Evolutionary conservation across 2,329 filamentous ascomycete genomes (phyloP).

Genomic region (Exophiala bonariae): DNA sequence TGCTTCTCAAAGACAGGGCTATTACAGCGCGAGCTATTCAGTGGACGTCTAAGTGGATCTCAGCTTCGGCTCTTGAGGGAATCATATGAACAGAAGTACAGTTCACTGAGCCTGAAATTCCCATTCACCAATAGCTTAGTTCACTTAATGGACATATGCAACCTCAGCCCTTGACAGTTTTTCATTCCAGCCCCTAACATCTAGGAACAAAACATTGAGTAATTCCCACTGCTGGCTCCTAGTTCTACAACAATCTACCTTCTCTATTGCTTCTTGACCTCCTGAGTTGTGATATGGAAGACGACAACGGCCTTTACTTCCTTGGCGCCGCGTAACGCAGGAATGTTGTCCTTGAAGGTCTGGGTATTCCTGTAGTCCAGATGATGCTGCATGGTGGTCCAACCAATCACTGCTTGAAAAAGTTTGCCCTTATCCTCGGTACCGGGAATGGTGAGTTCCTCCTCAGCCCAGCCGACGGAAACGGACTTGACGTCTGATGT

Average conservation of each 20-base stretch:
- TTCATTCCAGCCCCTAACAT: too few species aligned
- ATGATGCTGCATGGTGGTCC: slow-evolving; percentile 42
- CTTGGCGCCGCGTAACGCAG: slow-evolving; percentile 22
- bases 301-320: slow-evolving; percentile 25
- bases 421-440: slow-evolving; percentile 31
- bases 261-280: slow-evolving; percentile 4
- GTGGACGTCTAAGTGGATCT: too few species aligned
- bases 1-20: too few species aligned
- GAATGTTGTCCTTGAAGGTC: slow-evolving; percentile 37
- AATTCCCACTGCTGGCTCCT: too few species aligned
- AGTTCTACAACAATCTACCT: background rate
- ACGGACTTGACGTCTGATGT: slow-evolving; percentile 23
- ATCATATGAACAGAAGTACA: too few species aligned
- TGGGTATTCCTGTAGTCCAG: slow-evolving; percentile 36
- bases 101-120: too few species aligned
- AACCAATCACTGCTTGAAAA: slow-evolving; percentile 36
- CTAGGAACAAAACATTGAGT: too few species aligned
- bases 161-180: too few species aligned
- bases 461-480: slow-evolving; percentile 29
- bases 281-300: slow-evolving; percentile 23
- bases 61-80: too few species aligned
- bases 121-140: too few species aligned
- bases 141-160: too few species aligned
- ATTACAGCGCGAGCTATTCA: too few species aligned
- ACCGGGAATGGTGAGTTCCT: slow-evolving; percentile 32